Evolutionary conservation across 179 eudicot species (phyloP).

Genomic region (Actinidia arguta): DNA sequence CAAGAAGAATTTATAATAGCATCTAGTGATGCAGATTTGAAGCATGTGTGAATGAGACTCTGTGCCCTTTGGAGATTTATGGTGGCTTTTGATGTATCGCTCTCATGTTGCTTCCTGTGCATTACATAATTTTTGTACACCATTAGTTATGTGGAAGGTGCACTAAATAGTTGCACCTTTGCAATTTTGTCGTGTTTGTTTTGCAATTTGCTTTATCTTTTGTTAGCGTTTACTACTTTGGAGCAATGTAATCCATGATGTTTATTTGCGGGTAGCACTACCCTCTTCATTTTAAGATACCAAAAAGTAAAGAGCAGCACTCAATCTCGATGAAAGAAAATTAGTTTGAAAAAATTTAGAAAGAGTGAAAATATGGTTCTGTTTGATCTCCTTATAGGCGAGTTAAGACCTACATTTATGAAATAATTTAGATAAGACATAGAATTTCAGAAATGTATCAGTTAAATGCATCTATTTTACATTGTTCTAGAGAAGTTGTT

Average conservation of each 20-base stretch:
- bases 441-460: not conserved
- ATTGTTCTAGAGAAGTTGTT: not conserved
- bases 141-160: not conserved
- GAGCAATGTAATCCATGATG: not conserved
- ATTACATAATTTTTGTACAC: no score
- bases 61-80: not conserved
- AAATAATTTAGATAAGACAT: not conserved
- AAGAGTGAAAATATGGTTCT: no score
- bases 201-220: no score
- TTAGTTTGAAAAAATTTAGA: not conserved
- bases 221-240: not conserved
- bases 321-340: not conserved
- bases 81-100: not conserved
- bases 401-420: not conserved
- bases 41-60: not conserved
- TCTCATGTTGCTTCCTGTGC: not conserved
- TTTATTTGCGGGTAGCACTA: not conserved
- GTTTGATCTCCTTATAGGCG: no score
- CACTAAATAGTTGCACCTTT: not conserved
- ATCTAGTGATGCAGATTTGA: not conserved
- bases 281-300: not conserved
- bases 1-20: not conserved
- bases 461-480: not conserved
- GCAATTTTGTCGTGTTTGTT: not conserved
- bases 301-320: not conserved